These are phyloP conservation scores for Gnetum montanum DNA, from an alignment of 75 land plant species.

Conservation along the genomic window DNA sequence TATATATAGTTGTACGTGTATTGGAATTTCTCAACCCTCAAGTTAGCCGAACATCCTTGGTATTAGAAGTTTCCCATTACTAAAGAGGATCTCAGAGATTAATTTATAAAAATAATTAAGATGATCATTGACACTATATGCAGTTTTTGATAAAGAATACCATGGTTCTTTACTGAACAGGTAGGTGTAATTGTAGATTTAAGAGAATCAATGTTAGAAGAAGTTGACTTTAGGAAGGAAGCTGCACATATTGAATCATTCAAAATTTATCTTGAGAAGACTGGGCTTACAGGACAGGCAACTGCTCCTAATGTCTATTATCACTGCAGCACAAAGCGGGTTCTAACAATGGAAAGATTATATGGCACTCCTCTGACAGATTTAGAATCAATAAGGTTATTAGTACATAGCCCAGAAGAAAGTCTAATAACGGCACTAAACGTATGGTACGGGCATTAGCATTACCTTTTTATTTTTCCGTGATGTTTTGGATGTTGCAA, in stretches of 20 bases:
- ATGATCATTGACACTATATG: no score
- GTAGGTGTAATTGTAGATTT: constrained; percentile 84
- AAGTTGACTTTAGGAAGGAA: constrained; percentile 93
- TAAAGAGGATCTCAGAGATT: no score
- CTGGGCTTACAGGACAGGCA: constrained; percentile 80
- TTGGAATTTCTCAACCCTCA: constrained; percentile 96
- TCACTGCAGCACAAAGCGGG: constrained; percentile 79
- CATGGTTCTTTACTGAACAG: no score
- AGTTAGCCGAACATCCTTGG: constrained; percentile 81
- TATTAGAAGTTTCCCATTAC: no score
- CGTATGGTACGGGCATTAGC: constrained; percentile 87
- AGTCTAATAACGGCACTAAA: constrained; percentile 87
- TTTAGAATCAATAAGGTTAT: constrained; percentile 74
- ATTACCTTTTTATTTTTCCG: neutral
- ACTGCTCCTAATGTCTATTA: constrained; percentile 84
- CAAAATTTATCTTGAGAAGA: constrained; percentile 62
- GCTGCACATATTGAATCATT: constrained; percentile 86
- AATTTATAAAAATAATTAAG: no score
- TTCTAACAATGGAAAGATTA: constrained; percentile 91
- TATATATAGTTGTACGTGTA: constrained; percentile 77
- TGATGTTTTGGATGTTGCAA: no score
- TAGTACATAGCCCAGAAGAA: constrained; percentile 78
- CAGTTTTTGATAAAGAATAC: no score
- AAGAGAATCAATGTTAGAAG: constrained; percentile 94
- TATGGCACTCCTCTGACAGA: constrained; percentile 98